A percentile compares a stretch with the other conserved stretches of the same genome.
Evolutionary conservation across 352 stramenopile genomes (phyloP).

Genomic region (Pythium volutum): DNA sequence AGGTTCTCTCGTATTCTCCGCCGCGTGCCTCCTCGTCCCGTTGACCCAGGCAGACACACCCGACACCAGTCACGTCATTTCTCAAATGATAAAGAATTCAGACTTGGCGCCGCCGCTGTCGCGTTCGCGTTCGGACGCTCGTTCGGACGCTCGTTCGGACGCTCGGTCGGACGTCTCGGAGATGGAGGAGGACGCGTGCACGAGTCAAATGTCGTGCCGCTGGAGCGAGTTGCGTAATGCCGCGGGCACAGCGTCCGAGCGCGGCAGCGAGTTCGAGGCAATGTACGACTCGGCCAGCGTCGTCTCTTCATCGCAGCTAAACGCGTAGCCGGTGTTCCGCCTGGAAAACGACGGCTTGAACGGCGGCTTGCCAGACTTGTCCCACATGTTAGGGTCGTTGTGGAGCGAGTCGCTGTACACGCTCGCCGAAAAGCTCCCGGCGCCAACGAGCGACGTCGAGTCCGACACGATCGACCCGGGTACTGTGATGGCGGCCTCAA

Average conservation of each 20-base stretch:
- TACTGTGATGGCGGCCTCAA: constrained; percentile 11
- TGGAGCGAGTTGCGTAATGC: constrained; percentile 56
- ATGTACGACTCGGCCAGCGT: constrained; percentile 83
- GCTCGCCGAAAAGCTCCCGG: constrained; percentile 59
- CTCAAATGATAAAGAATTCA: constrained; percentile 20
- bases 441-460: constrained; percentile 23
- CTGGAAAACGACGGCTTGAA: constrained; percentile 34
- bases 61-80: background rate
- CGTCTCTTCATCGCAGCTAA: constrained; percentile 83
- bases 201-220: constrained; percentile 22
- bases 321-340: constrained; percentile 73
- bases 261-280: constrained; percentile 69
- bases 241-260: constrained; percentile 58
- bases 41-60: background rate
- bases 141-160: background rate
- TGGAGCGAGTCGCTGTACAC: constrained; percentile 58
- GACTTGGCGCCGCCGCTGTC: constrained; percentile 11
- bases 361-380: constrained; percentile 33
- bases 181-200: constrained; percentile 20
- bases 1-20: background rate
- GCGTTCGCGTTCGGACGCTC: background rate
- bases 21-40: constrained; percentile 12
- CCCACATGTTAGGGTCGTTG: constrained; percentile 38
- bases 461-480: constrained; percentile 22
- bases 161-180: constrained; percentile 16